These are phyloP conservation scores for Sporothrix protearum DNA, from an alignment of 2,329 filamentous ascomycete genomes.

Conservation along the genomic window DNA sequence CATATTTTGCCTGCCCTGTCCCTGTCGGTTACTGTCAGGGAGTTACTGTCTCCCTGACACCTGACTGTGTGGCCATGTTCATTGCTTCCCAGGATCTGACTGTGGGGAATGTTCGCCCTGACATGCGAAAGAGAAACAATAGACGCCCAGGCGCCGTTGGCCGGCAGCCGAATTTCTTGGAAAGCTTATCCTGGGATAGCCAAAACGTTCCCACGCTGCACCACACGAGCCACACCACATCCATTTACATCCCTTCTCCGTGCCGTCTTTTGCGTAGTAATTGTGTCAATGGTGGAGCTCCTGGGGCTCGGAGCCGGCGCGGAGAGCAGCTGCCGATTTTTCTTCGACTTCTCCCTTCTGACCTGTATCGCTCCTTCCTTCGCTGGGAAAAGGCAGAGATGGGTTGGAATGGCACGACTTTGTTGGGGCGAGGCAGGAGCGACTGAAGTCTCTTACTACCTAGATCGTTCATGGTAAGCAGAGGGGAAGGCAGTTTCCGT, in stretches of 20 bases:
- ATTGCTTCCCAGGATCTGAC: slow-evolving; percentile 17
- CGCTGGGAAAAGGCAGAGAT: neutral
- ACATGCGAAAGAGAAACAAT: neutral
- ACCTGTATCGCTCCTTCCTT: neutral
- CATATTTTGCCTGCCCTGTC: neutral
- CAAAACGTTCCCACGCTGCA: neutral
- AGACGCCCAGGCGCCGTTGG: slow-evolving; percentile 11
- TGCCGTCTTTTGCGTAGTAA: slow-evolving; percentile 17
- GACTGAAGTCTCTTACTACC: neutral
- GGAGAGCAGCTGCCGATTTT: neutral
- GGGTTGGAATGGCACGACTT: neutral
- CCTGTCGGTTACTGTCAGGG: neutral
- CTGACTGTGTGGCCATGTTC: neutral
- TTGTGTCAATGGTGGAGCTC: neutral
- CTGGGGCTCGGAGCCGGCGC: slow-evolving; percentile 20
- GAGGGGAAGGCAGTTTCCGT: neutral
- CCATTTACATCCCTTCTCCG: neutral
- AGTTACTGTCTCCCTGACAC: neutral
- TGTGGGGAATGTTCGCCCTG: neutral
- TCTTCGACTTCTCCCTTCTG: neutral
- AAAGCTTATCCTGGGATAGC: slow-evolving; percentile 11
- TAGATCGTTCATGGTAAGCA: neutral
- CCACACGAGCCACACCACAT: neutral
- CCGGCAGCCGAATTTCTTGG: slow-evolving; percentile 11
- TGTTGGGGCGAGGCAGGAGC: slow-evolving; percentile 14